Evolutionary conservation across 129 eudicot species (phyloP).

Genomic region (Scalesia atractyloides): DNA sequence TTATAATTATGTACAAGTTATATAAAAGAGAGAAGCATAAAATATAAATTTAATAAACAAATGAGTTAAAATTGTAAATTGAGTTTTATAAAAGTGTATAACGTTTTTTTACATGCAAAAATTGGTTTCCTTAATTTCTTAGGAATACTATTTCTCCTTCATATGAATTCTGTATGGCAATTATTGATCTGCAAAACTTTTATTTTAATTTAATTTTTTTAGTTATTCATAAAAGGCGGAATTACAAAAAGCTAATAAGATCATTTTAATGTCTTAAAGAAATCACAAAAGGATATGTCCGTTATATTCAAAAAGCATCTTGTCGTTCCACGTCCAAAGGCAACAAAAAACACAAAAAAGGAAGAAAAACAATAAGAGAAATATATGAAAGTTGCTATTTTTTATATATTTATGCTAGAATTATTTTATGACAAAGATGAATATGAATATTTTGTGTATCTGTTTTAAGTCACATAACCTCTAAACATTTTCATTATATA

Average conservation of each 20-base stretch:
- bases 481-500: neutral
- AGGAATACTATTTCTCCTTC: too few species aligned
- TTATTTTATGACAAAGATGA: too few species aligned
- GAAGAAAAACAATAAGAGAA: neutral
- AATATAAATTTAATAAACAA: too few species aligned
- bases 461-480: too few species aligned
- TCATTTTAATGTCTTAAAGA: neutral
- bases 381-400: neutral
- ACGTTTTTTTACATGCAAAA: too few species aligned
- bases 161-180: neutral
- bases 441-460: too few species aligned
- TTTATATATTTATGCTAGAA: neutral
- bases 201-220: neutral
- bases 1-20: too few species aligned
- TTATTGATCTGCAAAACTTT: neutral
- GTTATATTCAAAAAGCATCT: neutral
- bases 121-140: too few species aligned
- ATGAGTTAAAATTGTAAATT: too few species aligned
- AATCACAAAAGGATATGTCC: neutral
- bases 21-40: too few species aligned
- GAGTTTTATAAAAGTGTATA: too few species aligned
- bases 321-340: neutral
- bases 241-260: neutral
- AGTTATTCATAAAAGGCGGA: neutral
- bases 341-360: neutral